These are phyloP conservation scores for Larix kaempferi DNA, from an alignment of 75 land plant genomes.

Conservation along the genomic window DNA sequence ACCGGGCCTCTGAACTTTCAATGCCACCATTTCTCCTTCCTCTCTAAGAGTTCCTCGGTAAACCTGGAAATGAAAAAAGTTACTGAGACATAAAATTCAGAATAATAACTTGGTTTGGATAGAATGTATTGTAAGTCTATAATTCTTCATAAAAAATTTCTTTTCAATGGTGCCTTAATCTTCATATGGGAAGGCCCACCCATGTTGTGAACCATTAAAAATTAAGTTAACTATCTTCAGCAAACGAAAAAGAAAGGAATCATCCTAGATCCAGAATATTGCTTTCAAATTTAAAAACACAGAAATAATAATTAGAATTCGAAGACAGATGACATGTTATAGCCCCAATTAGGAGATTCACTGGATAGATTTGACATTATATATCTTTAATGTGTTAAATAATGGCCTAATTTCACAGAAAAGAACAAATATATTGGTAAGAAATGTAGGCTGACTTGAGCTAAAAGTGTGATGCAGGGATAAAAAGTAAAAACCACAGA, in stretches of 20 bases:
- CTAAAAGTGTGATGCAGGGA: too few species aligned
- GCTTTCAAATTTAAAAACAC: background rate
- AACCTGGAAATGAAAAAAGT: constrained; percentile 16
- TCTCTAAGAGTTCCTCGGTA: constrained; percentile 35
- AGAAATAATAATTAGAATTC: background rate
- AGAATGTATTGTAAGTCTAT: background rate
- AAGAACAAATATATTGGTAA: too few species aligned
- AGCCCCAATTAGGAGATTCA: too few species aligned
- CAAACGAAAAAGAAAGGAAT: background rate
- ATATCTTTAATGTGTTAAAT: too few species aligned
- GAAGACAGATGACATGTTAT: too few species aligned
- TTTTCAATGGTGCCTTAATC: background rate
- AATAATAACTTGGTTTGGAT: background rate
- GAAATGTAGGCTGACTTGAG: too few species aligned
- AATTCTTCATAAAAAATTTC: constrained; percentile 2
- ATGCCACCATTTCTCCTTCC: constrained; percentile 36
- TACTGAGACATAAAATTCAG: background rate
- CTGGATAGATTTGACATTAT: too few species aligned
- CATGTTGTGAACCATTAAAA: background rate
- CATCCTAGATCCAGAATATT: too few species aligned
- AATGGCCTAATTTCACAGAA: too few species aligned
- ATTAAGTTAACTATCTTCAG: background rate
- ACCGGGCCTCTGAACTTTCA: constrained; percentile 59
- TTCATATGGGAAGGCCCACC: background rate
- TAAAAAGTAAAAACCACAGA: too few species aligned